phyloP scores from a whole-genome alignment of 331 rosid genomes.

The Malus hybrid region DNA sequence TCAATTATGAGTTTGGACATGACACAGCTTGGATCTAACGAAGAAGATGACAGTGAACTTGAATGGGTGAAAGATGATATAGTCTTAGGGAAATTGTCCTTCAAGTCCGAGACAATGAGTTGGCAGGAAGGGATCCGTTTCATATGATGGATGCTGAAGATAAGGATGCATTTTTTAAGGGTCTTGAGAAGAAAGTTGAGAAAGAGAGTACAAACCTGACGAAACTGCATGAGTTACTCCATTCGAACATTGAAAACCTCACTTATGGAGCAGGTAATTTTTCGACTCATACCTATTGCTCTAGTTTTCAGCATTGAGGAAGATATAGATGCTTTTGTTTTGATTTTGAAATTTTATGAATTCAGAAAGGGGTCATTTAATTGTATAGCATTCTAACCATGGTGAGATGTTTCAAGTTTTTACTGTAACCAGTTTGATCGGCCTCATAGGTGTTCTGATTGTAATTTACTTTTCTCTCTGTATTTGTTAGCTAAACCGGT shows the following conservation, averaged over 20 bases:
- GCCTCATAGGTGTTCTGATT: neutral
- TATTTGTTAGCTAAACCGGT: neutral
- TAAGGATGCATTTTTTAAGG: constrained; percentile 61
- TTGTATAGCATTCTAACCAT: neutral
- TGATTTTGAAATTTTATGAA: neutral
- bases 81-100: constrained; percentile 81
- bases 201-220: constrained; percentile 64
- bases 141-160: constrained; percentile 59
- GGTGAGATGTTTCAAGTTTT: neutral
- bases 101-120: constrained; percentile 76
- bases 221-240: constrained; percentile 74
- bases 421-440: neutral
- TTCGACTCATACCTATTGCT: constrained; percentile 3
- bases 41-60: constrained; percentile 54
- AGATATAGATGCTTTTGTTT: neutral
- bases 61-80: constrained; percentile 83
- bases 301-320: neutral
- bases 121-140: constrained; percentile 73
- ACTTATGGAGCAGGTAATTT: constrained; percentile 85
- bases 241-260: constrained; percentile 81
- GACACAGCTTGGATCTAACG: constrained; percentile 31
- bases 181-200: constrained; percentile 77
- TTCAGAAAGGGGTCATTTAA: neutral
- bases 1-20: constrained; percentile 27
- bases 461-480: neutral